Base-by-base conservation (phyloP, 1,284 basidiomycete species). In the Melampsora americana region DNA sequence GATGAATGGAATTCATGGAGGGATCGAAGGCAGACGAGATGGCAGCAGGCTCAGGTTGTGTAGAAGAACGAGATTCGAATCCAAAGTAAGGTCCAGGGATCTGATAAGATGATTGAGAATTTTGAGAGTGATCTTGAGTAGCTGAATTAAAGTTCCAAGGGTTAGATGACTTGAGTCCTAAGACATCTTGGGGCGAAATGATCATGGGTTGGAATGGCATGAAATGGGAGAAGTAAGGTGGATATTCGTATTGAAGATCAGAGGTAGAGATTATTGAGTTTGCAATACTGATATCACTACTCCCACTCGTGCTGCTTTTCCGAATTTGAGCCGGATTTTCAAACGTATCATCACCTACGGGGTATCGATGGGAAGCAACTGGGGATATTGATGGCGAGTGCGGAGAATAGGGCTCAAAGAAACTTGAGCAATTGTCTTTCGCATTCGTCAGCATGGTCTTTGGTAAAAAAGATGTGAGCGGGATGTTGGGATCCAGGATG, bases 341-440 rank as follows among this genome's bases (percentile, higher is more conserved):
- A 14, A 44, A 44, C n/a, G n/a, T 56, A 20, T 56, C 53, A 56
- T 56, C 53, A 28, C 53, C 53, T 56, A 56, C n/a, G n/a, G 53
- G 53, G 53, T 23, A 23, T 56, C 28, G 53, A 56, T 56, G 53
- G 28, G 53, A 14, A 56, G 28, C n/a, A 56, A 56, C 28, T 23
- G 53, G 53, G 2, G 53, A 56, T n/a, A 56, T 23, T 28, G 53
- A 56, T 23, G 53, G 53, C 4, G 53, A 56, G 12, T 56, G 53
- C 5, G 53, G 53, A 56, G 53, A 56, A 20, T 56, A 56, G 53
- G 53, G 28, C n/a, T 56, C 53, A 16, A 56, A 56, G n/a, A 28
- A 23, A 23, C 53, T 28, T 23, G n/a, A 56, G 11, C 18, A 56
- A 23, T 56, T 16, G n/a, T n/a, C 53, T 23, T 28, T n/a, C n/a